Conservation (phyloP, 1,284 basidiomycete species). For the Rhizoctonia solani region DNA sequence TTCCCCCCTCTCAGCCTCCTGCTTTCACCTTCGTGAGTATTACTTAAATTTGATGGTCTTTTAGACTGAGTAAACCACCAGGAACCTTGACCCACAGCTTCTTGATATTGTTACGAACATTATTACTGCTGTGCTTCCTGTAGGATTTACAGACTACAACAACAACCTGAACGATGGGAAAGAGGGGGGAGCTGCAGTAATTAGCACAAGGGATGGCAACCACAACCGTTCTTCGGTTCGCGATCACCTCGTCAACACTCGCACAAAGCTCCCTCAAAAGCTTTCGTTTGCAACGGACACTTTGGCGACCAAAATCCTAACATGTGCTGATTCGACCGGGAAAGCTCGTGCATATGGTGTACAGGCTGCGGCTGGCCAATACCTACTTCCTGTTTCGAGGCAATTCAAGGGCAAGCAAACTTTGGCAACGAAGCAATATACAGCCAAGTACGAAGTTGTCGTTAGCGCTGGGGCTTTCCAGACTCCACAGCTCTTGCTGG, state of each 20-base stretch:
- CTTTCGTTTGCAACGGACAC: slow-evolving; percentile 24
- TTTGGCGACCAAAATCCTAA: slow-evolving; percentile 23
- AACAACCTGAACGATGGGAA: slow-evolving; percentile 29
- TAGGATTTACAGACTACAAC: slow-evolving; percentile 16
- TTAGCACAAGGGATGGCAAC: slow-evolving; percentile 3
- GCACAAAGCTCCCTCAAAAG: slow-evolving; percentile 1
- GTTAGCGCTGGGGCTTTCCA: slow-evolving; percentile 29
- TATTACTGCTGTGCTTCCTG: slow-evolving; percentile 20
- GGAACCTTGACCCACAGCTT: slow-evolving; percentile 9
- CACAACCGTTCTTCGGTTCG: slow-evolving; percentile 30
- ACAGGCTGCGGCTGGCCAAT: slow-evolving; percentile 11
- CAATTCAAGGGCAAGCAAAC: slow-evolving; percentile 12
- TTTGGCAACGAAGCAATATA: slow-evolving; percentile 12
- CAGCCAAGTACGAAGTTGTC: slow-evolving; percentile 23
- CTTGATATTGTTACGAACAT: slow-evolving; percentile 24
- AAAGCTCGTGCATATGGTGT: slow-evolving; percentile 22
- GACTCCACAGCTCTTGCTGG: slow-evolving; percentile 26
- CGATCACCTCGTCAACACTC: slow-evolving; percentile 25
- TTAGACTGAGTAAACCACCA: background rate
- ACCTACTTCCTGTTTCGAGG: slow-evolving; percentile 18
- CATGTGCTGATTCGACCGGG: slow-evolving; percentile 12
- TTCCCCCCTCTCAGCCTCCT: slow-evolving; percentile 17
- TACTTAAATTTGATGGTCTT: too few species aligned
- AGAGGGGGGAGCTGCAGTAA: slow-evolving; percentile 24
- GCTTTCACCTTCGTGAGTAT: slow-evolving; percentile 5